Evolutionary conservation across 1,284 basidiomycete species (phyloP).

Genomic region (Puccinia horiana): DNA sequence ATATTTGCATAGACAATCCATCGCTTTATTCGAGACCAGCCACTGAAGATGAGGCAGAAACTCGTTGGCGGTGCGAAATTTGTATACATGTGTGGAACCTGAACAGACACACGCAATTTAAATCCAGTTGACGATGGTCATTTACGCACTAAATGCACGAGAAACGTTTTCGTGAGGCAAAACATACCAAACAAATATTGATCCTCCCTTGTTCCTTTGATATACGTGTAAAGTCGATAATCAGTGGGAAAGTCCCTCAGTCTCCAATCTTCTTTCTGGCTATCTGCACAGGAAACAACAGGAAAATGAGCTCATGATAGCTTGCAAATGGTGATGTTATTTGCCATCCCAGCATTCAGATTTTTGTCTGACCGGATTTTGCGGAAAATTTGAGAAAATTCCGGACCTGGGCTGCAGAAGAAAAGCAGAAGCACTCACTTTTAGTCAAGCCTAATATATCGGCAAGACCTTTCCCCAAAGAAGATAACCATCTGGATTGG

Average conservation of each 20-base stretch:
- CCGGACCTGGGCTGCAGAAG: too few relatives aligned
- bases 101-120: not conserved
- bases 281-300: constrained; percentile 9
- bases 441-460: constrained; percentile 25
- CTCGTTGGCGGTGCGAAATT: constrained; percentile 75
- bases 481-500: constrained; percentile 35
- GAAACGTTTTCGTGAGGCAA: not conserved
- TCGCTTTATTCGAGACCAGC: constrained; percentile 56
- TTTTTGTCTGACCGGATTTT: not conserved
- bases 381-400: not conserved
- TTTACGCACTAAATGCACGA: not conserved
- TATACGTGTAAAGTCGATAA: constrained; percentile 39
- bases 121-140: not conserved
- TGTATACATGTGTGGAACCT: constrained; percentile 62
- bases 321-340: not conserved
- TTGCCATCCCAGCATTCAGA: not conserved
- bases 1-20: constrained; percentile 74
- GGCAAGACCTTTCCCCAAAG: constrained; percentile 28
- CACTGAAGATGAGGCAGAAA: constrained; percentile 77
- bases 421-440: constrained; percentile 15
- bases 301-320: not conserved
- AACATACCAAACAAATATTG: constrained; percentile 33
- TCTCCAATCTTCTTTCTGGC: constrained; percentile 40
- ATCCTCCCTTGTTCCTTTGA: constrained; percentile 43
- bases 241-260: constrained; percentile 34